These are phyloP conservation scores for Tubosaeta sp. DNA, from an alignment of 768 basidiomycete species.

Conservation along the genomic window DNA sequence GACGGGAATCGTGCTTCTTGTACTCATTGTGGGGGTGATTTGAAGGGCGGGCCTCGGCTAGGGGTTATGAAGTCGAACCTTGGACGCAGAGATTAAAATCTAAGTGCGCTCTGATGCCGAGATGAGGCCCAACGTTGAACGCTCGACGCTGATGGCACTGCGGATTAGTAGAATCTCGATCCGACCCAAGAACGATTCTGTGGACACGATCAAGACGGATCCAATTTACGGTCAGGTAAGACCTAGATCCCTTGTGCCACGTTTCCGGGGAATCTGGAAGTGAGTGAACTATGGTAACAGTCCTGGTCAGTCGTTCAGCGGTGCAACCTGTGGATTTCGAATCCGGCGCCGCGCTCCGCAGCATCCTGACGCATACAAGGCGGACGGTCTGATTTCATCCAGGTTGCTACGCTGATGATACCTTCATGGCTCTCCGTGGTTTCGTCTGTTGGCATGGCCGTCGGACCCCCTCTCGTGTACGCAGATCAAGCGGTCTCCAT, in stretches of 20 bases:
- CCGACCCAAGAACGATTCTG: not conserved
- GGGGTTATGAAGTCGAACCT: conserved; percentile 20
- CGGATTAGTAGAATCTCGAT: conserved; percentile 7
- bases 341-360: conserved; percentile 4
- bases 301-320: not conserved
- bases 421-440: conserved; percentile 62
- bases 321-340: not conserved
- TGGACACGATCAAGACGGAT: conserved; percentile 15
- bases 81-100: conserved; percentile 11
- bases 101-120: conserved; percentile 23
- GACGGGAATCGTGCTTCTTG: conserved; percentile 14
- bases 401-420: conserved; percentile 26
- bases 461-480: conserved; percentile 82
- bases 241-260: conserved; percentile 9
- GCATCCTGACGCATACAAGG: not conserved
- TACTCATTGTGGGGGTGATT: conserved; percentile 21
- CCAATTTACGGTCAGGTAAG: conserved; percentile 1
- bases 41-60: conserved; percentile 8
- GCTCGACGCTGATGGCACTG: conserved; percentile 1
- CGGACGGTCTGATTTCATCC: not conserved
- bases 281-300: not conserved
- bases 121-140: conserved; percentile 15
- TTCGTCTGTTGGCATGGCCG: conserved; percentile 78
- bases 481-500: conserved; percentile 83
- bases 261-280: conserved; percentile 3